Evolutionary conservation across 352 stramenopile species (phyloP).

Genomic region (Phytophthora hybrid): DNA sequence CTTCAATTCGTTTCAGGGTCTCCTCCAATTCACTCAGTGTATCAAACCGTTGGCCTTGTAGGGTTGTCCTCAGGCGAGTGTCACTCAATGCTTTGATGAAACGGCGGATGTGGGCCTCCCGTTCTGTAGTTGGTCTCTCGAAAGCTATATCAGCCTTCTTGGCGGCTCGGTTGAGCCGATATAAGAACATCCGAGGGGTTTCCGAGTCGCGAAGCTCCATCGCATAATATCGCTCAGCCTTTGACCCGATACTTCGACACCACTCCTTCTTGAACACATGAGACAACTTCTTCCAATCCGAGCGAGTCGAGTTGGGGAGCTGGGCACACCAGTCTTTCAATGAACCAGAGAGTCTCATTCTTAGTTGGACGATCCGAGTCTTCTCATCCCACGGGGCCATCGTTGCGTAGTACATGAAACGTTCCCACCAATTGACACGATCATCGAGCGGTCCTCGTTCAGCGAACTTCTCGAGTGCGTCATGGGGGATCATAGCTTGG

Average conservation of each 20-base stretch:
- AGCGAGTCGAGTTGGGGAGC: background rate
- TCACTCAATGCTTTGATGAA: background rate
- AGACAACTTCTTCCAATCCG: background rate
- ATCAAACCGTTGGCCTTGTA: background rate
- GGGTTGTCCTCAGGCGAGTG: background rate
- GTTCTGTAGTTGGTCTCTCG: background rate
- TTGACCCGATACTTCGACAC: background rate
- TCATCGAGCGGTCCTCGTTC: background rate
- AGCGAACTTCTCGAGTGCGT: background rate
- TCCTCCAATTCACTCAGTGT: background rate
- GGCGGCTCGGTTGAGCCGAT: background rate
- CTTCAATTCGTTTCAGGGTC: background rate
- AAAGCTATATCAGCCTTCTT: background rate
- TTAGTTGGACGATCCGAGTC: background rate
- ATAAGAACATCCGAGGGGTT: background rate
- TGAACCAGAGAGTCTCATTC: background rate
- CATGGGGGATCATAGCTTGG: too few species aligned
- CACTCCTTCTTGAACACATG: background rate
- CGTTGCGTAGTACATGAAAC: constrained; percentile 6
- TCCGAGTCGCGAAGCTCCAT: background rate
- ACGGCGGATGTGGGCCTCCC: background rate
- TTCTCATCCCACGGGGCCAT: constrained; percentile 5
- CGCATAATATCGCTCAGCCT: background rate
- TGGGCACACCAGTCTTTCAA: background rate
- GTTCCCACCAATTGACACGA: constrained; percentile 7